Conservation (phyloP, 257 asterid species). For the Anisodus tanguticus region DNA sequence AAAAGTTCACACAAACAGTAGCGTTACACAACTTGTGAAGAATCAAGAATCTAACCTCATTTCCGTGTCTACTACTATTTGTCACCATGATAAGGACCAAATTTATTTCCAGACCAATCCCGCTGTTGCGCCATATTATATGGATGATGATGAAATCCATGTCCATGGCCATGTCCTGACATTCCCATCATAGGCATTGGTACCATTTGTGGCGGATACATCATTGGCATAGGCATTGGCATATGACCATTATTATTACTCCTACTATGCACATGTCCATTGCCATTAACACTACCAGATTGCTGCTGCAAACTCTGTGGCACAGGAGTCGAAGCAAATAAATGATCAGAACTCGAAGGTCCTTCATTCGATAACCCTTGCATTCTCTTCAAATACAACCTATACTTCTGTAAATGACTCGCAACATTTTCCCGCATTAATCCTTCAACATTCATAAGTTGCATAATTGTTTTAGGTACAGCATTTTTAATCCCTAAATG, state of each 20-base stretch:
- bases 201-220: conserved; percentile 61
- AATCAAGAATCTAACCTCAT: conserved; percentile 44
- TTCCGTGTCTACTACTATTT: conserved; percentile 37
- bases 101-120: conserved; percentile 73
- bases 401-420: conserved; percentile 44
- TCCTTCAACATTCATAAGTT: conserved; percentile 44
- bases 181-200: conserved; percentile 65
- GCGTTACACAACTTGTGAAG: not conserved
- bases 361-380: conserved; percentile 37
- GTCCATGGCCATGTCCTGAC: conserved; percentile 43
- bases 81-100: conserved; percentile 54
- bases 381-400: conserved; percentile 43
- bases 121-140: conserved; percentile 63
- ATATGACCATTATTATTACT: not conserved
- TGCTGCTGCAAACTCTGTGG: conserved; percentile 32
- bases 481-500: conserved; percentile 41
- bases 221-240: conserved; percentile 51
- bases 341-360: conserved; percentile 33
- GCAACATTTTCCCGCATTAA: conserved; percentile 43
- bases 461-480: conserved; percentile 45
- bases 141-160: conserved; percentile 51
- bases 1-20: not conserved
- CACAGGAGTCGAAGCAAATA: conserved; percentile 37
- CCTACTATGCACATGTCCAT: conserved; percentile 33
- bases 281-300: conserved; percentile 25